A percentile compares a stretch with the other conserved stretches of the same genome.
phyloP scores from a whole-genome alignment of 306 rosid genomes.

The Cucurbita argyrosperma region DNA sequence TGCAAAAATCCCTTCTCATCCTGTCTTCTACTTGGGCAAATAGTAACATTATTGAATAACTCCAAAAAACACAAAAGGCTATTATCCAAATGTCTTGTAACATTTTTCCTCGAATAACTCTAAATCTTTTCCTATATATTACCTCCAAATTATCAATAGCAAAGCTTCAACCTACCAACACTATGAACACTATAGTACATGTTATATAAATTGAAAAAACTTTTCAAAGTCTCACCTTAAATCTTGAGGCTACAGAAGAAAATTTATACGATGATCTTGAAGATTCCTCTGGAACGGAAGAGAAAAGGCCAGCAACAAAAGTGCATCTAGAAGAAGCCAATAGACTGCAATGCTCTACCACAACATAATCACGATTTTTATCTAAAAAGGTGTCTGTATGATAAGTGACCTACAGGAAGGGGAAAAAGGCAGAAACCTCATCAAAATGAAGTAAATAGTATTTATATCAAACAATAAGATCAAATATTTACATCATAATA shows the following conservation, averaged over 20 bases:
- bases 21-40: neutral
- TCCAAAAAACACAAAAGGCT: neutral
- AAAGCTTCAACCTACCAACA: neutral
- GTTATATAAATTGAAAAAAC: neutral
- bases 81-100: neutral
- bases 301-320: slow-evolving; percentile 64
- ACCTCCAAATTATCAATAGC: neutral
- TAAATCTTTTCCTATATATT: neutral
- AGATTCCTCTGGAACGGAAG: slow-evolving; percentile 60
- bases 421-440: neutral
- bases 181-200: neutral
- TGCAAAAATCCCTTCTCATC: neutral
- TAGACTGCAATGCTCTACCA: slow-evolving; percentile 80
- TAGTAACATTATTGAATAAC: neutral
- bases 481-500: neutral
- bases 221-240: slow-evolving; percentile 44
- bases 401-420: slow-evolving; percentile 52
- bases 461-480: neutral
- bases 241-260: slow-evolving; percentile 91
- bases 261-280: slow-evolving; percentile 87
- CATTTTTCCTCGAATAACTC: neutral
- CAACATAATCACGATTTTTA: slow-evolving; percentile 95
- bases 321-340: slow-evolving; percentile 72
- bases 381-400: slow-evolving; percentile 81
- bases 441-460: neutral